Evolutionary conservation across 2,329 filamentous ascomycete genomes (phyloP).

Genomic region (Sporothrix curviconia): DNA sequence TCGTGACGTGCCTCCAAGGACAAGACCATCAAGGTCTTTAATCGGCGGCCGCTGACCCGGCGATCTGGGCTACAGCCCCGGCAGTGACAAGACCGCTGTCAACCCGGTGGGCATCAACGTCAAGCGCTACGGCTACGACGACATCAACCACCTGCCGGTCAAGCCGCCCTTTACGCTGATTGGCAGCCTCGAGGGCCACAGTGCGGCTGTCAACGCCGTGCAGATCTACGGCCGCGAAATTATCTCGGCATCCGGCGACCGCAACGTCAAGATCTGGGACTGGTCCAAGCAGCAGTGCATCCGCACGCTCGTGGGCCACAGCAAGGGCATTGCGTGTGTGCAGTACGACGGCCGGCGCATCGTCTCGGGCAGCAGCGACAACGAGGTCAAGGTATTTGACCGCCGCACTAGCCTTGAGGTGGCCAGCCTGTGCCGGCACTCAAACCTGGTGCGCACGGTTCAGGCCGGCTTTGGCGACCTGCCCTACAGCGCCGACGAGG

Average conservation of each 20-base stretch:
- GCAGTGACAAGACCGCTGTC: slow-evolving; percentile 28
- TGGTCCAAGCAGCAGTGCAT: slow-evolving; percentile 71
- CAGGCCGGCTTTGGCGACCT: slow-evolving; percentile 91
- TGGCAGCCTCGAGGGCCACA: slow-evolving; percentile 73
- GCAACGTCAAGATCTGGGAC: slow-evolving; percentile 91
- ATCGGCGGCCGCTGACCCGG: slow-evolving; percentile 62
- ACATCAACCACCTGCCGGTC: slow-evolving; percentile 43
- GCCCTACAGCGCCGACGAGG: slow-evolving; percentile 69
- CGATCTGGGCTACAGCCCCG: slow-evolving; percentile 45
- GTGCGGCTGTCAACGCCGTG: slow-evolving; percentile 91
- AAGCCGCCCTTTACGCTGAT: slow-evolving; percentile 68
- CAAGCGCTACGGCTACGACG: slow-evolving; percentile 49
- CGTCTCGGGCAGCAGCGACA: slow-evolving; percentile 92
- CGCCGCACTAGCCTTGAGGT: slow-evolving; percentile 79
- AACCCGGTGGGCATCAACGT: slow-evolving; percentile 47
- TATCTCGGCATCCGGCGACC: slow-evolving; percentile 90
- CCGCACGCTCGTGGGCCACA: slow-evolving; percentile 76
- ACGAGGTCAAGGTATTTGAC: slow-evolving; percentile 93
- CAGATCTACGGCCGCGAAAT: slow-evolving; percentile 81
- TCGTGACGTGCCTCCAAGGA: slow-evolving; percentile 98
- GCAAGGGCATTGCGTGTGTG: slow-evolving; percentile 94
- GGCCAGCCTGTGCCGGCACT: slow-evolving; percentile 75
- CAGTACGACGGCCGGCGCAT: slow-evolving; percentile 92
- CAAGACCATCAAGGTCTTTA: slow-evolving; percentile 95
- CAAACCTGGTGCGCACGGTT: slow-evolving; percentile 81